phyloP scores from a whole-genome alignment of 2,329 filamentous ascomycete species.

The Huntiella omanensis region DNA sequence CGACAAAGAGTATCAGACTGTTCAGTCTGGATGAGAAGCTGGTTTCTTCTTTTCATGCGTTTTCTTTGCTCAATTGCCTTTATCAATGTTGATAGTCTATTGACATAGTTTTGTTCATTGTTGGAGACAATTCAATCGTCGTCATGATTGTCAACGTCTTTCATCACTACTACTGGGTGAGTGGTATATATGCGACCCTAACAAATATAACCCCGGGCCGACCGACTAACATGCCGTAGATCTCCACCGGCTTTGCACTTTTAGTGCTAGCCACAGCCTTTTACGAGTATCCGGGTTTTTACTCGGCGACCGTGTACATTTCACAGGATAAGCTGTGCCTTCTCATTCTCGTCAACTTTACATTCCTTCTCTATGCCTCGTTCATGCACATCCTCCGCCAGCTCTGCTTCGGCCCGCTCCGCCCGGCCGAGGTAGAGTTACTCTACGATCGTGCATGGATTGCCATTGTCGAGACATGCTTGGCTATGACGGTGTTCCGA shows the following conservation, averaged over 20 bases:
- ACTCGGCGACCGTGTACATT: conserved; percentile 91
- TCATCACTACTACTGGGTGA: too few species aligned
- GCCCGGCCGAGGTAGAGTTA: conserved; percentile 89
- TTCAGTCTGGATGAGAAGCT: too few species aligned
- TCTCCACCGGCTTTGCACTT: conserved; percentile 67
- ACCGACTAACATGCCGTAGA: conserved; percentile 24
- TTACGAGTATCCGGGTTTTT: conserved; percentile 92
- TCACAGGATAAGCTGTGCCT: conserved; percentile 91
- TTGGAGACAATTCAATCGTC: too few species aligned
- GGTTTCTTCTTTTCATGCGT: too few species aligned
- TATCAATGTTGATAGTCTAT: too few species aligned
- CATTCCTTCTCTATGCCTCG: conserved; percentile 60
- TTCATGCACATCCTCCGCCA: conserved; percentile 78
- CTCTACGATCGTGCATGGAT: conserved; percentile 97
- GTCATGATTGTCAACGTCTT: too few species aligned
- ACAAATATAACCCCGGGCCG: neutral
- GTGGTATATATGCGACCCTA: too few species aligned
- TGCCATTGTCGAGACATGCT: conserved; percentile 84
- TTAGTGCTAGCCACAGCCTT: conserved; percentile 78
- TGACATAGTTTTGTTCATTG: too few species aligned
- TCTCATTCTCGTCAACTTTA: conserved; percentile 78
- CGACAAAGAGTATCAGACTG: too few species aligned
- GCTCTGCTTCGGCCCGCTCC: conserved; percentile 74
- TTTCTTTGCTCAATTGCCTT: too few species aligned
- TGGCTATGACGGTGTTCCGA: conserved; percentile 96